phyloP scores from a whole-genome alignment of 1,284 basidiomycete species.

The Papiliotrema laurentii region DNA sequence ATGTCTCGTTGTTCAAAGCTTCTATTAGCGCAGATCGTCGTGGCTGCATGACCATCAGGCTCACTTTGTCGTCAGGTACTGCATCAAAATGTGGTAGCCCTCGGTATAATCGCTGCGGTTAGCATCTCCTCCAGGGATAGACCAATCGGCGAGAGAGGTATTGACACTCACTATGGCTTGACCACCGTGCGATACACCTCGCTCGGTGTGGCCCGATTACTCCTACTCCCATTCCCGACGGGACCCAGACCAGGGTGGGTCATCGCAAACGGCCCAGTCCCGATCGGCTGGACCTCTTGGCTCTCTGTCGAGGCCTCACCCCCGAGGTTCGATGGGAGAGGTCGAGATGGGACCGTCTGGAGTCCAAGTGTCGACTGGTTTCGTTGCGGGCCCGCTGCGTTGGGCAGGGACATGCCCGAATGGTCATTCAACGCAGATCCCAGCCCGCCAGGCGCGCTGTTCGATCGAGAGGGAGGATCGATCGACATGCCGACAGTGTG shows the following conservation, averaged over 20 bases:
- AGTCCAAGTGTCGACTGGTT: no score
- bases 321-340: neutral
- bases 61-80: conserved; percentile 75
- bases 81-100: conserved; percentile 91
- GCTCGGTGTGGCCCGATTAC: conserved; percentile 2
- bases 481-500: no score
- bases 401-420: no score
- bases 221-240: neutral
- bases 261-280: conserved; percentile 2
- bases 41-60: conserved; percentile 12
- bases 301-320: no score
- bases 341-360: no score
- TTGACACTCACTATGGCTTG: conserved; percentile 60
- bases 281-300: neutral
- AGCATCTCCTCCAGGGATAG: neutral
- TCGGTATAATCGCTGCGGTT: conserved; percentile 68
- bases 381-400: no score
- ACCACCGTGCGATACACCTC: conserved; percentile 70
- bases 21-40: conserved; percentile 6
- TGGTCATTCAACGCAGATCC: neutral
- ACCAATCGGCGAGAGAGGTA: neutral
- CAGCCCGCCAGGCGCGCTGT: neutral
- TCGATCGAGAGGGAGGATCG: neutral
- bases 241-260: neutral
- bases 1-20: conserved; percentile 96